These are phyloP conservation scores for Penicillium turbatum DNA, from an alignment of 495 filamentous ascomycete species.

Conservation along the genomic window DNA sequence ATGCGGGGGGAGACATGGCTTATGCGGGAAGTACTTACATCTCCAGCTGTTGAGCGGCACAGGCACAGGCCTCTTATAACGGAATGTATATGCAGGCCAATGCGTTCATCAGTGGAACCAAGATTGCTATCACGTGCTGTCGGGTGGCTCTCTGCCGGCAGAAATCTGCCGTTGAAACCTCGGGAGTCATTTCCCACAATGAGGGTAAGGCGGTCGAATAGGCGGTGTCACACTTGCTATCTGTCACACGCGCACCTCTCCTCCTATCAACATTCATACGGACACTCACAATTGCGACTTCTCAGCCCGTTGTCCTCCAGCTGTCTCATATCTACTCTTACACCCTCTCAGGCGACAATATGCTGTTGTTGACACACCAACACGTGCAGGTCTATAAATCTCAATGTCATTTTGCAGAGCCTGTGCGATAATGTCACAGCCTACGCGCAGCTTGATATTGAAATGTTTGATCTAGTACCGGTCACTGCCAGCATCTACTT, in stretches of 20 bases:
- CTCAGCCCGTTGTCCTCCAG: neutral
- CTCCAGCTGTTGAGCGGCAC: neutral
- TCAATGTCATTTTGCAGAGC: neutral
- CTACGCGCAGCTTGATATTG: neutral
- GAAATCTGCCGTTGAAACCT: neutral
- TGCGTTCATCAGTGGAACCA: conserved; percentile 29
- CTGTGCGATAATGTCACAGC: too few species aligned
- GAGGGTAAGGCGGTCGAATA: neutral
- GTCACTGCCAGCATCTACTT: neutral
- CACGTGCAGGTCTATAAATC: neutral
- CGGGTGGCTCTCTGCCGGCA: neutral
- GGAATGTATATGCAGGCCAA: conserved; percentile 20
- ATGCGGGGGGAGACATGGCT: conserved; percentile 13
- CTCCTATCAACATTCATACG: neutral
- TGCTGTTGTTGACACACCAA: neutral
- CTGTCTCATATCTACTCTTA: neutral
- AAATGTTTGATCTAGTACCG: neutral
- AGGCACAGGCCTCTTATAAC: conserved; percentile 20
- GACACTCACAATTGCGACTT: neutral
- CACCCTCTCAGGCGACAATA: neutral
- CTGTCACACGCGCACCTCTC: neutral
- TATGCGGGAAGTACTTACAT: conserved; percentile 9
- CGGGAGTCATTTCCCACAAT: neutral
- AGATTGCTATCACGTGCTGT: conserved; percentile 19
- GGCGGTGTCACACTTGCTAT: neutral